Evolutionary conservation across 2,329 filamentous ascomycete species (phyloP).

Genomic region (Xylariales sp.): DNA sequence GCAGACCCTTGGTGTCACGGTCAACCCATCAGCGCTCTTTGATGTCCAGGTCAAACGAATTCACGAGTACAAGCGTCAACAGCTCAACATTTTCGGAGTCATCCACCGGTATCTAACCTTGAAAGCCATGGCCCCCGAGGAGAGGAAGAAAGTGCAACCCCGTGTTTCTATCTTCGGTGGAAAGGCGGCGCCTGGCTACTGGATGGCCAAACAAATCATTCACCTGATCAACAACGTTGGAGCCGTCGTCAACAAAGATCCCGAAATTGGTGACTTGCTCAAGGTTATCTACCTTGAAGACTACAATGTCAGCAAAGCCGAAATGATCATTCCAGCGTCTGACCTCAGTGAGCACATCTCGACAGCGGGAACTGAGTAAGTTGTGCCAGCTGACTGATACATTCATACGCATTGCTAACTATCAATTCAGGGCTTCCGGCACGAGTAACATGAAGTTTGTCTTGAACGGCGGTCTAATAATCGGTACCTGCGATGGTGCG

Average conservation of each 20-base stretch:
- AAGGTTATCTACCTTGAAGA: conserved; percentile 98
- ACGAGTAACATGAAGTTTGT: conserved; percentile 99
- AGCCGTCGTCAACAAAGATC: conserved; percentile 83
- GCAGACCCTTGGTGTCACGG: conserved; percentile 68
- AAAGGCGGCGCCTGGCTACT: conserved; percentile 96
- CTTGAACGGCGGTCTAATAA: conserved; percentile 92
- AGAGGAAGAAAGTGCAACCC: conserved; percentile 80
- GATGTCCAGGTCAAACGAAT: conserved; percentile 99
- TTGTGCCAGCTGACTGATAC: conserved; percentile 15
- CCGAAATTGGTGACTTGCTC: conserved; percentile 85
- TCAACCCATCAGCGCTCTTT: conserved; percentile 86
- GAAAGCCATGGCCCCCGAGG: conserved; percentile 77
- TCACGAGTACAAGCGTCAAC: conserved; percentile 98
- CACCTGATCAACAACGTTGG: conserved; percentile 93
- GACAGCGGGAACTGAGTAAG: conserved; percentile 86
- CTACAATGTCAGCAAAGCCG: conserved; percentile 99
- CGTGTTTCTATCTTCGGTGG: conserved; percentile 96
- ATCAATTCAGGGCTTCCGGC: conserved; percentile 54
- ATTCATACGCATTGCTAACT: conserved; percentile 14
- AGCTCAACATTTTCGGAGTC: conserved; percentile 97
- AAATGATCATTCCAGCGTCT: conserved; percentile 90
- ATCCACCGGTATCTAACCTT: conserved; percentile 90
- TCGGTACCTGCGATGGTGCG: conserved; percentile 95
- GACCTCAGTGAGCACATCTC: conserved; percentile 99
- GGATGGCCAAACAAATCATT: conserved; percentile 99